Evolutionary conservation across 2,329 filamentous ascomycete genomes (phyloP).

Genomic region (Arthrobotrys conoides): DNA sequence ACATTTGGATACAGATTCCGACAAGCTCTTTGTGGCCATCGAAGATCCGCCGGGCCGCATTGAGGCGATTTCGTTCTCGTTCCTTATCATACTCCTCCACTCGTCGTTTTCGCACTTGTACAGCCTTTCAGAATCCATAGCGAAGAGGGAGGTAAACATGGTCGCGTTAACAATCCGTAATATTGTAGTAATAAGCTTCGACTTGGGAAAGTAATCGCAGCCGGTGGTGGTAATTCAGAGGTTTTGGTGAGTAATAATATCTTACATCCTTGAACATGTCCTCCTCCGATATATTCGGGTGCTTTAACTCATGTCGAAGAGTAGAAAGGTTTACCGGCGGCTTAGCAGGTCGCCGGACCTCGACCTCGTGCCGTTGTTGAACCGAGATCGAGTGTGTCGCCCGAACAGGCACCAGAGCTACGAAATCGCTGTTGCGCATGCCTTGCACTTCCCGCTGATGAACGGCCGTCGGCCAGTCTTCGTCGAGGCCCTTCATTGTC

Average conservation of each 20-base stretch:
- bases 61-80: slow-evolving; percentile 46
- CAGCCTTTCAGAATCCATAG: slow-evolving; percentile 48
- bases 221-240: slow-evolving; percentile 18
- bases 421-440: slow-evolving; percentile 51
- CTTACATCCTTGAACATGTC: slow-evolving; percentile 61
- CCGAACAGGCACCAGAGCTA: slow-evolving; percentile 43
- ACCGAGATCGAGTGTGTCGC: slow-evolving; percentile 15
- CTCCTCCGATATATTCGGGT: slow-evolving; percentile 56
- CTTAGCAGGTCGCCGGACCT: slow-evolving; percentile 43
- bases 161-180: slow-evolving; percentile 57
- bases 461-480: slow-evolving; percentile 47
- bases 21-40: slow-evolving; percentile 46
- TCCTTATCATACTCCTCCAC: slow-evolving; percentile 57
- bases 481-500: slow-evolving; percentile 48
- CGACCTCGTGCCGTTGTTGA: slow-evolving; percentile 46
- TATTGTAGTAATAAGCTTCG: slow-evolving; percentile 21
- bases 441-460: slow-evolving; percentile 52
- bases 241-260: slow-evolving; percentile 50
- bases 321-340: slow-evolving; percentile 44
- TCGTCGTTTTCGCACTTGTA: slow-evolving; percentile 55
- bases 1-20: slow-evolving; percentile 58
- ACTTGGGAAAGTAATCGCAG: slow-evolving; percentile 32
- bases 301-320: slow-evolving; percentile 57
- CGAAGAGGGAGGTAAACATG: slow-evolving; percentile 32
- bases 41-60: slow-evolving; percentile 12